A percentile compares a stretch with the other conserved stretches of the same genome.
Evolutionary conservation across 1,284 basidiomycete species (phyloP).

Genomic region (Pseudozyma tsukubaensis): DNA sequence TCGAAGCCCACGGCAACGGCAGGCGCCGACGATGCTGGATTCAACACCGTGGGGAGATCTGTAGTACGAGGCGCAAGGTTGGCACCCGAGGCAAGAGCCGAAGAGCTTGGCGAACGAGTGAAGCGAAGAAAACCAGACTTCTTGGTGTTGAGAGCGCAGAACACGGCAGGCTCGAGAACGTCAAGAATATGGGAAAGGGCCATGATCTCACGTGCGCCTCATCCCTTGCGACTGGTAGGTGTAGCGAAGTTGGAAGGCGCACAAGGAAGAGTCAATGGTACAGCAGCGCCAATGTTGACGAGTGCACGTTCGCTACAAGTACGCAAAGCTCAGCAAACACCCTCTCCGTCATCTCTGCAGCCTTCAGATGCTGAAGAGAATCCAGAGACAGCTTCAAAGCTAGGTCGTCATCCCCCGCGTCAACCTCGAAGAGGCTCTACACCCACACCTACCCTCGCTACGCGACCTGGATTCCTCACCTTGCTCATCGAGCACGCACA

Average conservation of each 20-base stretch:
- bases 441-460: constrained; percentile 34
- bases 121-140: constrained; percentile 22
- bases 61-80: constrained; percentile 28
- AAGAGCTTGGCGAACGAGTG: constrained; percentile 11
- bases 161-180: constrained; percentile 15
- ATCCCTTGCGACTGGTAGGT: constrained; percentile 24
- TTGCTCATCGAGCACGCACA: constrained; percentile 58
- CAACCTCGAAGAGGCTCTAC: neutral
- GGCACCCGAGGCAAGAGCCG: constrained; percentile 10
- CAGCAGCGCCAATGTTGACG: constrained; percentile 25
- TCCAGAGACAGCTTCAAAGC: neutral
- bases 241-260: neutral
- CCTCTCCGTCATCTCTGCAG: neutral
- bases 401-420: neutral
- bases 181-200: constrained; percentile 31
- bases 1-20: neutral
- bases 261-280: constrained; percentile 3
- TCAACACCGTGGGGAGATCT: constrained; percentile 22
- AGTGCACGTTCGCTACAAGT: constrained; percentile 16
- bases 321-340: constrained; percentile 9
- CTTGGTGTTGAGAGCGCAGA: constrained; percentile 29
- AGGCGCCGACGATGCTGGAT: constrained; percentile 6
- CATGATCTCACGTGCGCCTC: constrained; percentile 28
- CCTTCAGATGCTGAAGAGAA: neutral
- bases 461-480: constrained; percentile 50